phyloP scores from a whole-genome alignment of 139 green algal species.

The Ulvella scutata region DNA sequence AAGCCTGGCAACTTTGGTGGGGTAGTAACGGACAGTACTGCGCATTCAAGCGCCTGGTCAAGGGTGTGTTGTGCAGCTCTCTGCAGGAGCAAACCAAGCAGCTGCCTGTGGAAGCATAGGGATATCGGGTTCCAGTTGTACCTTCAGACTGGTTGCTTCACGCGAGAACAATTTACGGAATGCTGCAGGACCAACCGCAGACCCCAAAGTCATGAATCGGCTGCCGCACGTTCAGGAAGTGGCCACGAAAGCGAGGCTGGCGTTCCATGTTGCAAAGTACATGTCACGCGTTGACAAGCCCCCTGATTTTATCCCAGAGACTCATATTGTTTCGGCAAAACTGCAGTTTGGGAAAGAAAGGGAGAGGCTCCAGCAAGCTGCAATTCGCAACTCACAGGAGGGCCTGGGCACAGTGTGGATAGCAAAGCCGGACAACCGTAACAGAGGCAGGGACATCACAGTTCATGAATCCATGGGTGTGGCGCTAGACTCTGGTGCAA shows the following conservation, averaged over 20 bases:
- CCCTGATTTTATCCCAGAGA: conserved; percentile 28
- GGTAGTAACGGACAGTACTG: neutral
- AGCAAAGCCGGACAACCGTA: conserved; percentile 27
- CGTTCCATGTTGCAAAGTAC: neutral
- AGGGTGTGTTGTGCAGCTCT: neutral
- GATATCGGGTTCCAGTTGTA: too few species aligned
- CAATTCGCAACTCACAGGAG: neutral
- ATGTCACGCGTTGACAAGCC: neutral
- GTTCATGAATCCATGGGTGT: conserved; percentile 11
- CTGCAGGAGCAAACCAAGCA: too few species aligned
- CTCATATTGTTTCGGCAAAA: conserved; percentile 16
- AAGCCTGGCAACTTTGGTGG: neutral
- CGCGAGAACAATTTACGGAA: too few species aligned
- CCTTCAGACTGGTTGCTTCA: too few species aligned
- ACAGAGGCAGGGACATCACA: conserved; percentile 34
- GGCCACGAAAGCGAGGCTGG: conserved; percentile 17
- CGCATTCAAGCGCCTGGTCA: neutral
- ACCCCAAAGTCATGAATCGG: too few species aligned
- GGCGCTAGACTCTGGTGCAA: neutral
- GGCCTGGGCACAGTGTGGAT: conserved; percentile 26
- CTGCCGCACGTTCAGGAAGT: conserved; percentile 20
- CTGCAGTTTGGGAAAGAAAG: neutral
- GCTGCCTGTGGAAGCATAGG: too few species aligned
- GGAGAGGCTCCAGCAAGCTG: neutral
- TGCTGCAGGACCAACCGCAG: too few species aligned